Evolutionary conservation across 495 filamentous ascomycete genomes (phyloP), one percentile per base, ranked within the genome.

Genomic region (Xylaria scruposa): DNA sequence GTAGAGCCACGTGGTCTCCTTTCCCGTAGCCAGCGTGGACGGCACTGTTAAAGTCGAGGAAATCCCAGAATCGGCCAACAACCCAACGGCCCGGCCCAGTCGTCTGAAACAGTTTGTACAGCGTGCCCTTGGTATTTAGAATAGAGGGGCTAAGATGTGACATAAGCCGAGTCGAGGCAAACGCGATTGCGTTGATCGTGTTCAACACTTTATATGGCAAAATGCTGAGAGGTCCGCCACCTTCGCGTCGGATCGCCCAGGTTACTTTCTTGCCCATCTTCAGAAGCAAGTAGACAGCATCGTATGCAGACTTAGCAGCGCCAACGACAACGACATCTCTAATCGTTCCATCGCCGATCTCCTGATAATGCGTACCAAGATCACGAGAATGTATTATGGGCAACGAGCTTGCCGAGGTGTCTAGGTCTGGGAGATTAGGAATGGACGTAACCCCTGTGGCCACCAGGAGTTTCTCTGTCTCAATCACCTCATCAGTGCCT

Each of bases 271-370:
- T 85, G 3, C 85, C 85, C 6, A 75, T 72, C 29, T 79, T 75
- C 0, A 80, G 72, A 19, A 82, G 79, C 62, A 84, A 72, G 59
- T 81, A 83, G 17, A 81, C 82, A 7, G 83, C 80, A 66, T 88
- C 85, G 59, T 80, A 83, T 1, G 84, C 81, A 8, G 83, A 85
- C 72, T 87, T 87, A 5, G 79, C 81, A 10, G 79, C 85, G 1
- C 85, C 85, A 17, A 85, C 74, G 8, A 87, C 82, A 17, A 81
- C 80, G 0, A 82, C 80, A 0, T 67, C 71, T n/a, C 76, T 53
- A 9, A 83, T 74, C 0, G 51, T 59, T 38, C 67, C 60, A 0
- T 62, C 53, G 15, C 67, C 58, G 1, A 81, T 54, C 15, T 72
- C 75, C 7, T 76, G 60, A 9, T 81, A 74, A n/a, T 75, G 63